Percentiles rank a stretch among this genome's conserved stretches.
phyloP scores from a whole-genome alignment of 2,329 filamentous ascomycete species.

The Seiridium cupressi region DNA sequence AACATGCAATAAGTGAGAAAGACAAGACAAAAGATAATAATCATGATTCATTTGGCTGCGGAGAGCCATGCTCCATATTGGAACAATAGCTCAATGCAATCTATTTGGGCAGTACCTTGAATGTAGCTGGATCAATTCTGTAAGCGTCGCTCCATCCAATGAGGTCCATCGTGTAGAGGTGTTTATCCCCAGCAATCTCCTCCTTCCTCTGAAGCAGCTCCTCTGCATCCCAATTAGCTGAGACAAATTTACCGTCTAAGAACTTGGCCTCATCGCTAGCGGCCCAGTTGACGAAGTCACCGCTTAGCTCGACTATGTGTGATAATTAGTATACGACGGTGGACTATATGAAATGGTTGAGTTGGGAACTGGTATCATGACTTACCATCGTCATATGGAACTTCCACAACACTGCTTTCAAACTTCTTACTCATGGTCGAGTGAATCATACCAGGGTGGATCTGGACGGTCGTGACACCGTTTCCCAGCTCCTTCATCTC shows the following conservation, averaged over 20 bases:
- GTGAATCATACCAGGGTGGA: conserved; percentile 6
- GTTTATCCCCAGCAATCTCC: conserved; percentile 7
- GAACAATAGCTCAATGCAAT: too few relatives aligned
- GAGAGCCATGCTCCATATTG: too few relatives aligned
- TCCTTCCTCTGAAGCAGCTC: conserved; percentile 22
- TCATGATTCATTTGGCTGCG: too few relatives aligned
- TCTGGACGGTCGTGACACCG: conserved; percentile 2
- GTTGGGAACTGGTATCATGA: too few relatives aligned
- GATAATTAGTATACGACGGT: not conserved
- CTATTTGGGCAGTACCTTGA: too few relatives aligned
- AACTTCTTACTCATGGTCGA: conserved; percentile 13
- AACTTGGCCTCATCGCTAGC: conserved; percentile 30
- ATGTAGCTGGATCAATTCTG: too few relatives aligned
- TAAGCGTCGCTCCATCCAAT: conserved; percentile 8
- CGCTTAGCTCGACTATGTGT: conserved; percentile 20
- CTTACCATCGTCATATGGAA: conserved; percentile 7
- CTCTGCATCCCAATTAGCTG: conserved; percentile 35
- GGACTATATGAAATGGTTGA: too few relatives aligned
- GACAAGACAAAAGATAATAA: too few relatives aligned
- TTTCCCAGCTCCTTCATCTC: conserved; percentile 10
- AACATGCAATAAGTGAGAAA: too few relatives aligned
- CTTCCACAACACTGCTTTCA: not conserved
- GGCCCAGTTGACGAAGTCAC: conserved; percentile 30
- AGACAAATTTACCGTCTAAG: conserved; percentile 29
- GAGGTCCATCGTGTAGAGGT: conserved; percentile 11